Conservation (phyloP, 2,329 filamentous ascomycete genomes). For the Penicillium psychrosexuale region DNA sequence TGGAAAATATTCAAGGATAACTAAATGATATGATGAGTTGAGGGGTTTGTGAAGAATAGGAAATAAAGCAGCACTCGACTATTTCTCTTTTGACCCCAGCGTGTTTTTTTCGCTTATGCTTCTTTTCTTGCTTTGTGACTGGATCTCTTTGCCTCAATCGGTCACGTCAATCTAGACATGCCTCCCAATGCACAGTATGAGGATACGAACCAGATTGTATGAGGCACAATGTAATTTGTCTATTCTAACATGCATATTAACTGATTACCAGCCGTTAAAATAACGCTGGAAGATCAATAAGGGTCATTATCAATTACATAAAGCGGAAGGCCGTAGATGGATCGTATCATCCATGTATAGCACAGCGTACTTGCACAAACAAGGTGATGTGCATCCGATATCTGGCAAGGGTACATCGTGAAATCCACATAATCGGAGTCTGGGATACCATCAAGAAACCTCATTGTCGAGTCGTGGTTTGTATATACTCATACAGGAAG, state of each 20-base stretch:
- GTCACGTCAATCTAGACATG: neutral
- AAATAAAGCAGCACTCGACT: constrained; percentile 22
- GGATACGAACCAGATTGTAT: constrained; percentile 1
- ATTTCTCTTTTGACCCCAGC: constrained; percentile 3
- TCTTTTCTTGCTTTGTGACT: constrained; percentile 2
- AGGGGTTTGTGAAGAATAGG: constrained; percentile 23
- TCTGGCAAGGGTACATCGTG: neutral
- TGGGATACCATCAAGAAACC: neutral
- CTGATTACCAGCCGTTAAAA: constrained; percentile 5
- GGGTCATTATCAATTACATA: constrained; percentile 27
- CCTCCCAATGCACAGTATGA: constrained; percentile 2
- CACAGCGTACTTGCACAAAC: neutral
- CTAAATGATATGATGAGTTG: constrained; percentile 21
- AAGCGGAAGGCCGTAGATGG: neutral
- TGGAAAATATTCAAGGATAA: constrained; percentile 6
- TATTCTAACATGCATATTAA: constrained; percentile 19
- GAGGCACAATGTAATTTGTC: constrained; percentile 10
- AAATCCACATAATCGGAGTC: neutral
- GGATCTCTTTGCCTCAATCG: constrained; percentile 1
- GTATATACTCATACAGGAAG: constrained; percentile 44
- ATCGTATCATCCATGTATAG: constrained; percentile 9
- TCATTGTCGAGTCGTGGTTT: neutral
- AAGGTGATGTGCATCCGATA: neutral
- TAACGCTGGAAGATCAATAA: constrained; percentile 2
- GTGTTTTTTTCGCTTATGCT: neutral